A percentile compares a stretch with the other conserved stretches of the same genome.
These are phyloP conservation scores for Lentinula sp. DNA, from an alignment of 768 basidiomycete genomes.

Conservation along the genomic window DNA sequence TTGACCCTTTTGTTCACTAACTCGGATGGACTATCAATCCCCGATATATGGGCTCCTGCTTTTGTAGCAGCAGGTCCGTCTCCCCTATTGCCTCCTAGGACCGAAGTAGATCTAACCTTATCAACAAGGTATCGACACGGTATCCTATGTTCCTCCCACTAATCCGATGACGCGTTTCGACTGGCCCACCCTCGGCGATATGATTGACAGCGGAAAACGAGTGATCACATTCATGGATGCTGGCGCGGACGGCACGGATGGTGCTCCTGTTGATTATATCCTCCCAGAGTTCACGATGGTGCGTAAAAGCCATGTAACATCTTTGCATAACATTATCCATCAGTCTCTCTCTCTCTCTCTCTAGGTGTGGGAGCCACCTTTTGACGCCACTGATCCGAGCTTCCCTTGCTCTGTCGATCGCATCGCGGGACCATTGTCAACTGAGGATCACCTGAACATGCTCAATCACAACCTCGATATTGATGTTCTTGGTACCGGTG, in stretches of 20 bases:
- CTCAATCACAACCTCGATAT: slow-evolving; percentile 31
- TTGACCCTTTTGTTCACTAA: slow-evolving; percentile 43
- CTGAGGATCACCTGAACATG: slow-evolving; percentile 30
- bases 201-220: slow-evolving; percentile 38
- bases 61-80: slow-evolving; percentile 27
- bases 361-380: slow-evolving; percentile 19
- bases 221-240: slow-evolving; percentile 46
- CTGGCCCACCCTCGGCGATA: slow-evolving; percentile 43
- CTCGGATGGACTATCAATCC: slow-evolving; percentile 29
- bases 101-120: not conserved
- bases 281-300: slow-evolving; percentile 31
- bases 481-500: slow-evolving; percentile 11
- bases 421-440: slow-evolving; percentile 23
- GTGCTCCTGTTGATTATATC: slow-evolving; percentile 23
- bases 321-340: not conserved
- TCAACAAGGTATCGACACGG: slow-evolving; percentile 17
- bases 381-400: slow-evolving; percentile 21
- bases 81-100: not conserved
- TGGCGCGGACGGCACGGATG: slow-evolving; percentile 18
- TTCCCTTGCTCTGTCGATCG: slow-evolving; percentile 34
- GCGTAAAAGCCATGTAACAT: not conserved
- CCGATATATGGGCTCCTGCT: slow-evolving; percentile 24
- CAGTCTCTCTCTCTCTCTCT: not conserved
- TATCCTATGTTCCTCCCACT: slow-evolving; percentile 28
- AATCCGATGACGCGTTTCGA: slow-evolving; percentile 19